Conservation (phyloP, 1,284 basidiomycete genomes). For the Xerocomus minutiporus region DNA sequence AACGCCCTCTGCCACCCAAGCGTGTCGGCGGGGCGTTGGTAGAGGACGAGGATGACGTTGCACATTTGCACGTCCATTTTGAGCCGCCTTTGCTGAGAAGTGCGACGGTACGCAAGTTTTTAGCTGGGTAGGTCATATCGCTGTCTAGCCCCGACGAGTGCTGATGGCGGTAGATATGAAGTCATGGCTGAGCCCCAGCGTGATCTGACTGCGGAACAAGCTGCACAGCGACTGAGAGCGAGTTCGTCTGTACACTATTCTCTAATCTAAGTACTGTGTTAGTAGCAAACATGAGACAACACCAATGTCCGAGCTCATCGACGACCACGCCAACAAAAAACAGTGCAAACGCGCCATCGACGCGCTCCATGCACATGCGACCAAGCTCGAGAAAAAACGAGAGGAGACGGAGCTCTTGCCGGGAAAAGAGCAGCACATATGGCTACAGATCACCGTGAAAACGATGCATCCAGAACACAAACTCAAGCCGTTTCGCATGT, state of each 20-base stretch:
- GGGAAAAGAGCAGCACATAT: slow-evolving; percentile 77
- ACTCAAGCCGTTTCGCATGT: slow-evolving; percentile 85
- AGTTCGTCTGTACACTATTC: slow-evolving; percentile 50
- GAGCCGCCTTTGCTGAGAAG: slow-evolving; percentile 83
- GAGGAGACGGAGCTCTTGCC: slow-evolving; percentile 77
- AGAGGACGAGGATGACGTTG: slow-evolving; percentile 49
- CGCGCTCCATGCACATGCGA: slow-evolving; percentile 68
- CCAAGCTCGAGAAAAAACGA: slow-evolving; percentile 57
- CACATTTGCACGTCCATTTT: slow-evolving; percentile 89
- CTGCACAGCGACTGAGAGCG: slow-evolving; percentile 62
- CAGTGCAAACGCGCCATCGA: slow-evolving; percentile 78
- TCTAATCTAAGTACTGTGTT: neutral
- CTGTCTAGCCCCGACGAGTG: neutral
- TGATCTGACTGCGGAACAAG: slow-evolving; percentile 89
- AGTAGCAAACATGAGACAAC: slow-evolving; percentile 22
- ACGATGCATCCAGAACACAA: slow-evolving; percentile 70
- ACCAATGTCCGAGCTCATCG: slow-evolving; percentile 56
- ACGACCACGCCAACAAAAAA: slow-evolving; percentile 60
- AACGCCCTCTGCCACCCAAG: slow-evolving; percentile 57
- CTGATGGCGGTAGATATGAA: slow-evolving; percentile 62
- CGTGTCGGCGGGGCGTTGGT: slow-evolving; percentile 19
- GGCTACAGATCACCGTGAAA: slow-evolving; percentile 84
- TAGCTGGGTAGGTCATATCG: slow-evolving; percentile 69
- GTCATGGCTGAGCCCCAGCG: slow-evolving; percentile 90
- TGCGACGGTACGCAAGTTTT: slow-evolving; percentile 83